These are phyloP conservation scores for Lactuca sativa DNA, from an alignment of 129 eudicot species.

Conservation along the genomic window DNA sequence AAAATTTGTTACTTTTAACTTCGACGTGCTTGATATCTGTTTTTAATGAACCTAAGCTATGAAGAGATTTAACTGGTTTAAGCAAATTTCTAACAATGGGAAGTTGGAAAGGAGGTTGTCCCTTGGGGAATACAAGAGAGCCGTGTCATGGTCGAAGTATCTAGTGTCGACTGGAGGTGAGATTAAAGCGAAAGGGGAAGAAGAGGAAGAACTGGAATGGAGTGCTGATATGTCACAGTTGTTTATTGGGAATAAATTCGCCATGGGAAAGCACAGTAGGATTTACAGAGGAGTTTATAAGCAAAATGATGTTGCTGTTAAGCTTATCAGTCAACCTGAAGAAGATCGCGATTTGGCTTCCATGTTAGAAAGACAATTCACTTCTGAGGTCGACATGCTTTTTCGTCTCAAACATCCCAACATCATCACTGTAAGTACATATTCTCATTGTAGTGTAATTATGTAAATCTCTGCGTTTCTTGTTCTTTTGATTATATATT, in stretches of 20 bases:
- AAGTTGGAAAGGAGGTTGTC: constrained; percentile 68
- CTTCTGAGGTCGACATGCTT: constrained; percentile 75
- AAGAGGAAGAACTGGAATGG: constrained; percentile 62
- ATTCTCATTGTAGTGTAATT: neutral
- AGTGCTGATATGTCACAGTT: constrained; percentile 97
- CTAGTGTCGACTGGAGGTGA: constrained; percentile 75
- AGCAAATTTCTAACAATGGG: constrained; percentile 60
- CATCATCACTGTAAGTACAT: constrained; percentile 76
- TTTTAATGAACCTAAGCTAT: constrained; percentile 35
- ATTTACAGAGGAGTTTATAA: constrained; percentile 88
- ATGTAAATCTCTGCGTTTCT: neutral
- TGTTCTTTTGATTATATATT: neutral
- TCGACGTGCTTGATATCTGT: constrained; percentile 3
- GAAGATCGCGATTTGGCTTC: constrained; percentile 85
- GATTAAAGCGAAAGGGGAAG: constrained; percentile 62
- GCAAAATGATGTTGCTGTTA: constrained; percentile 83
- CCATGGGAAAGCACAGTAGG: constrained; percentile 86
- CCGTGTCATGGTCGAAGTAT: constrained; percentile 85
- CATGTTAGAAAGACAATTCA: constrained; percentile 67
- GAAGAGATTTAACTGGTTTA: constrained; percentile 65
- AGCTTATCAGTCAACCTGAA: constrained; percentile 92
- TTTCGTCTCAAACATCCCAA: constrained; percentile 80
- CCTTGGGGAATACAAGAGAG: constrained; percentile 79
- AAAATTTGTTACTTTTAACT: neutral
- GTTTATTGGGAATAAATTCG: constrained; percentile 80